These are phyloP conservation scores for Ottelia alismoides DNA, from an alignment of 106 monocot species.

Conservation along the genomic window DNA sequence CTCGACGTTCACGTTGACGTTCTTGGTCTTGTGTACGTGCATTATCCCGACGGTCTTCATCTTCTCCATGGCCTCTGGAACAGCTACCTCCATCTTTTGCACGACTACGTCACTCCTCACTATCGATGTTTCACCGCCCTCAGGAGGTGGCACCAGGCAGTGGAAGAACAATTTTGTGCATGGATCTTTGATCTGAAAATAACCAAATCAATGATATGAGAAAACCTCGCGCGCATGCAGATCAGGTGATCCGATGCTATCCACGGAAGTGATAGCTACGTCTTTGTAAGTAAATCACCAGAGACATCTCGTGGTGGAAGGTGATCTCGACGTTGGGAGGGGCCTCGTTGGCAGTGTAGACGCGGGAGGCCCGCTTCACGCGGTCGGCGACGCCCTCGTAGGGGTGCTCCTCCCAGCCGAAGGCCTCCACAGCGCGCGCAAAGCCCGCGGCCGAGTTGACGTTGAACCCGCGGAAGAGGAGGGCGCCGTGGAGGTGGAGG, in stretches of 20 bases:
- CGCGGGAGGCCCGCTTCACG: slow-evolving; percentile 3
- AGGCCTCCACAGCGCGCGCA: slow-evolving; percentile 8
- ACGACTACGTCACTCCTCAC: slow-evolving; percentile 16
- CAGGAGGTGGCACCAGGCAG: slow-evolving; percentile 11
- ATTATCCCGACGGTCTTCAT: slow-evolving; percentile 1
- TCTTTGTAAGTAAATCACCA: slow-evolving; percentile 3
- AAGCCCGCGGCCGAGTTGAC: slow-evolving; percentile 10
- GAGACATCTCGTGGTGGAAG: slow-evolving; percentile 33
- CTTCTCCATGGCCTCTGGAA: slow-evolving; percentile 15
- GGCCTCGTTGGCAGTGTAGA: slow-evolving; percentile 13
- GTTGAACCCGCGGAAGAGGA: slow-evolving; percentile 22
- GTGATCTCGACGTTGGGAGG: slow-evolving; percentile 6
- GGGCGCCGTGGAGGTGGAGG: slow-evolving; percentile 11
- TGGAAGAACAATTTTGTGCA: slow-evolving; percentile 30
- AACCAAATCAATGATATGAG: no score
- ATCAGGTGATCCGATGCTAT: no score
- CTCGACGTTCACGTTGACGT: neutral
- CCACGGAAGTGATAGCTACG: no score
- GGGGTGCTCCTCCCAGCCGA: slow-evolving; percentile 19
- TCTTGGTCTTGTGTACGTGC: neutral
- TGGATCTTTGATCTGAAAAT: neutral
- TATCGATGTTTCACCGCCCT: slow-evolving; percentile 18
- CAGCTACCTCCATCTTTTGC: slow-evolving; percentile 17
- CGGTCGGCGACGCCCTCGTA: slow-evolving; percentile 12
- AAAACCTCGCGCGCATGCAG: no score